Evolutionary conservation across 805 yeast species (phyloP), one percentile per base, ranked within the genome.

Genomic region (Metschnikowia henanensis): DNA sequence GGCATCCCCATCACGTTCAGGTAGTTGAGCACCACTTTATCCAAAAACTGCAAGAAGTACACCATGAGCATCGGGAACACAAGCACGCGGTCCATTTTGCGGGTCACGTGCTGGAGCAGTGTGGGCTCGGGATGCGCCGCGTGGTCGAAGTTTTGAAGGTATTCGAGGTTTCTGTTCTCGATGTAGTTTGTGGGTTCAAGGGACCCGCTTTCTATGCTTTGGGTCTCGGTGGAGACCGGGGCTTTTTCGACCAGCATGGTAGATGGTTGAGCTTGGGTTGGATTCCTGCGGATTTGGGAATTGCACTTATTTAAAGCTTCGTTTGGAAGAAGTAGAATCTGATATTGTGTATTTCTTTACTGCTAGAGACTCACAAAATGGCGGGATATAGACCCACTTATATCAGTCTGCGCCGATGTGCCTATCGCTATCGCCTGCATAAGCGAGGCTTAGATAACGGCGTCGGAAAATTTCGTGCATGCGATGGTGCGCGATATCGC

Each of bases 91-190:
- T 44, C 51, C 12, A 55, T 35, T 31, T 55, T 55, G 16, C 40
- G 39, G 7, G 50, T 44, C 13, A 52, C 41, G n/a, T 19, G 17
- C 6, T 29, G n/a, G 21, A 45, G 37, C 6, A 41, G 21, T 3
- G 46, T 48, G 21, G 53, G 55, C n/a, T 50, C 52, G 15, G 50
- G 51, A 35, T 55, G 42, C n/a, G 45, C 51, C 13, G 44, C 48
- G 9, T 48, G 35, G 37, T 55, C 56, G 39, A 55, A 52, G 20
- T 47, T 37, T 28, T 49, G 36, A 18, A 53, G 39, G 36, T 41
- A 55, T 8, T 44, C 39, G 38, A 48, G 48, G 33, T 53, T 53
- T 13, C 42, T 41, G 47, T 55, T 50, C 19, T 22, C 30, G 7
- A 28, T 37, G 8, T 15, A 17, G 17, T 25, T 19, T 17, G 33